phyloP scores from a whole-genome alignment of 2,329 filamentous ascomycete species.

The Trichophaea hybrida region DNA sequence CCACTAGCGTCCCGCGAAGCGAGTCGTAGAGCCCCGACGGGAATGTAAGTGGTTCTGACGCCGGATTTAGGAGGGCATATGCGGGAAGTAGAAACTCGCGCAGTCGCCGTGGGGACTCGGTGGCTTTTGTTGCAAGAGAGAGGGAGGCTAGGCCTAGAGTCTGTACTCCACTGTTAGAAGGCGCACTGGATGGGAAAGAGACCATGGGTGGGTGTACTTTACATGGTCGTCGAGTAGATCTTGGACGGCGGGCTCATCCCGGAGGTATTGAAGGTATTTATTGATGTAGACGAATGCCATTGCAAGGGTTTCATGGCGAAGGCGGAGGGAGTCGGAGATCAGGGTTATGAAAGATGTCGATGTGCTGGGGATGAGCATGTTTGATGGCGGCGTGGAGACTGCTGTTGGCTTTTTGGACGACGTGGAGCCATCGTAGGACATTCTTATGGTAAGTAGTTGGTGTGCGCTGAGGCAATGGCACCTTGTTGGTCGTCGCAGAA shows the following conservation, averaged over 20 bases:
- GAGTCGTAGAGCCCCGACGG: slow-evolving; percentile 29
- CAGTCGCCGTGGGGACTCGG: slow-evolving; percentile 29
- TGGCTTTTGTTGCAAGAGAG: slow-evolving; percentile 29
- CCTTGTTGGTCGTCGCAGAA: background rate
- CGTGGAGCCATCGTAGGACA: background rate
- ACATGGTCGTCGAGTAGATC: slow-evolving; percentile 29
- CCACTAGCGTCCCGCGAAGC: slow-evolving; percentile 29
- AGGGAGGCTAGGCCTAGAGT: slow-evolving; percentile 29
- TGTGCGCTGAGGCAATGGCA: background rate
- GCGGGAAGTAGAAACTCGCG: slow-evolving; percentile 29
- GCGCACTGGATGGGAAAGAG: background rate
- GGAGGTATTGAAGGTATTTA: slow-evolving; percentile 28
- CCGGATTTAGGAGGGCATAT: slow-evolving; percentile 27
- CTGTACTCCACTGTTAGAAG: slow-evolving; percentile 13
- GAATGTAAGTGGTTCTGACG: slow-evolving; percentile 24
- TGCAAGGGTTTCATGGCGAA: slow-evolving; percentile 29
- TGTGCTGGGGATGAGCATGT: slow-evolving; percentile 4
- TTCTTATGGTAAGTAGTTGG: background rate
- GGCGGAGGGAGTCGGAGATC: slow-evolving; percentile 28
- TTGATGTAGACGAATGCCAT: slow-evolving; percentile 30
- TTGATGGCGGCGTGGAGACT: background rate
- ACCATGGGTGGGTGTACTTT: slow-evolving; percentile 1
- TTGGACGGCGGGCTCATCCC: slow-evolving; percentile 10
- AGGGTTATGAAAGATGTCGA: slow-evolving; percentile 23
- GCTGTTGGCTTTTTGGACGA: background rate